These are phyloP conservation scores for Truncatella angustata DNA, from an alignment of 2,329 filamentous ascomycete genomes.

Conservation along the genomic window DNA sequence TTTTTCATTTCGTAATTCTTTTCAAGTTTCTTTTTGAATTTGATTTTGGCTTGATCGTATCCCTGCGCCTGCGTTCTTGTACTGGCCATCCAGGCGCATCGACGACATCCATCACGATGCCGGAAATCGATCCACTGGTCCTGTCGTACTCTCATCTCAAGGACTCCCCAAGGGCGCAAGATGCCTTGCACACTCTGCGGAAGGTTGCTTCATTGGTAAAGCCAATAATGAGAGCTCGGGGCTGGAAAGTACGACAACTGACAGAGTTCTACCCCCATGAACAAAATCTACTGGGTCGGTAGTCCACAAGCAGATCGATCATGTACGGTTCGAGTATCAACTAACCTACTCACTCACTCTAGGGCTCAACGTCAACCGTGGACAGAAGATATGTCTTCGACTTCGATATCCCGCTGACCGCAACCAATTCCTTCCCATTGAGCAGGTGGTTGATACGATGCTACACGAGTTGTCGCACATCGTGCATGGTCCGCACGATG, in stretches of 20 bases:
- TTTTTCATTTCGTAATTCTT: no score
- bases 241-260: slow-evolving; percentile 76
- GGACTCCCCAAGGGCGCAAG: slow-evolving; percentile 43
- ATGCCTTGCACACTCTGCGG: slow-evolving; percentile 62
- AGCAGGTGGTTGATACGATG: slow-evolving; percentile 85
- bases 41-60: neutral
- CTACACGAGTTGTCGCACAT: slow-evolving; percentile 93
- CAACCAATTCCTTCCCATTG: slow-evolving; percentile 74
- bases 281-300: slow-evolving; percentile 66
- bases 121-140: slow-evolving; percentile 44
- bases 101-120: slow-evolving; percentile 32
- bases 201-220: slow-evolving; percentile 88
- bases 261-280: slow-evolving; percentile 83
- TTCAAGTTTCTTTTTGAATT: neutral
- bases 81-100: no score
- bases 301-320: neutral
- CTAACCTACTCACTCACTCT: slow-evolving; percentile 3
- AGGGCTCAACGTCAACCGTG: slow-evolving; percentile 76
- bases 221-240: slow-evolving; percentile 86
- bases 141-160: slow-evolving; percentile 48
- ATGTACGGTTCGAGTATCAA: no score
- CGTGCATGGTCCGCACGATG: slow-evolving; percentile 78
- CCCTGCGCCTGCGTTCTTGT: no score
- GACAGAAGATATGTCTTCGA: slow-evolving; percentile 77
- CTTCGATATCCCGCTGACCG: slow-evolving; percentile 74